Percentiles rank a stretch among this genome's conserved stretches.
These are phyloP conservation scores for Teratosphaeria pseudoeucalypti DNA, from an alignment of 2,329 filamentous ascomycete genomes.

Conservation along the genomic window DNA sequence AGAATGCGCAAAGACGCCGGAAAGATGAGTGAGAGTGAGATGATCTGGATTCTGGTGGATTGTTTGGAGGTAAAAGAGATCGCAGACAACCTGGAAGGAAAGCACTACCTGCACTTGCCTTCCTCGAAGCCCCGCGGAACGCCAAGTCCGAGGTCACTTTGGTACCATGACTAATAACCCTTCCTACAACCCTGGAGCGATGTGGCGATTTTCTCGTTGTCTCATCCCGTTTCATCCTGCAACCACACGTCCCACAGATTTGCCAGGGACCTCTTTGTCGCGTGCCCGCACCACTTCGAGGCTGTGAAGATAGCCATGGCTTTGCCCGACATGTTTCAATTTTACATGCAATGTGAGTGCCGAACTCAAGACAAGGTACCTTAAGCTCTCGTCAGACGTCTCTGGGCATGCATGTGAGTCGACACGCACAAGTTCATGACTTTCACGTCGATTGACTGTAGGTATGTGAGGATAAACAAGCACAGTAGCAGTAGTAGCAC, in stretches of 20 bases:
- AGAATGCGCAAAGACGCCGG: neutral
- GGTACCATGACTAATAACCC: neutral
- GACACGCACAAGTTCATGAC: neutral
- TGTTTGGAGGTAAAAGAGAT: neutral
- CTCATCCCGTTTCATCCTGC: neutral
- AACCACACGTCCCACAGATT: neutral
- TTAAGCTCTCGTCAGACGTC: neutral
- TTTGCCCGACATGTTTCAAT: neutral
- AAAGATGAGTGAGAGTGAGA: neutral
- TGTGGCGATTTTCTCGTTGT: neutral
- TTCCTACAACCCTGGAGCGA: neutral
- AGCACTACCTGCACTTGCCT: neutral
- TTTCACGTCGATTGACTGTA: neutral
- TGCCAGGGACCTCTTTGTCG: neutral
- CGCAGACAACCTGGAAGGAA: neutral
- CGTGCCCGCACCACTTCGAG: neutral
- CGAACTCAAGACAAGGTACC: no score
- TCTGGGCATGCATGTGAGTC: neutral
- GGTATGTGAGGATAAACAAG: conserved; percentile 1
- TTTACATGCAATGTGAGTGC: no score
- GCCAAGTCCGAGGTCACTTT: neutral
- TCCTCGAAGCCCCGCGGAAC: neutral
- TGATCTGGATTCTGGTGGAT: neutral
- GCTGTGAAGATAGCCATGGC: no score
- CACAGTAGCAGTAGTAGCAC: neutral